Evolutionary conservation across 345 rosid genomes (phyloP).

Genomic region (Salix suchowensis): DNA sequence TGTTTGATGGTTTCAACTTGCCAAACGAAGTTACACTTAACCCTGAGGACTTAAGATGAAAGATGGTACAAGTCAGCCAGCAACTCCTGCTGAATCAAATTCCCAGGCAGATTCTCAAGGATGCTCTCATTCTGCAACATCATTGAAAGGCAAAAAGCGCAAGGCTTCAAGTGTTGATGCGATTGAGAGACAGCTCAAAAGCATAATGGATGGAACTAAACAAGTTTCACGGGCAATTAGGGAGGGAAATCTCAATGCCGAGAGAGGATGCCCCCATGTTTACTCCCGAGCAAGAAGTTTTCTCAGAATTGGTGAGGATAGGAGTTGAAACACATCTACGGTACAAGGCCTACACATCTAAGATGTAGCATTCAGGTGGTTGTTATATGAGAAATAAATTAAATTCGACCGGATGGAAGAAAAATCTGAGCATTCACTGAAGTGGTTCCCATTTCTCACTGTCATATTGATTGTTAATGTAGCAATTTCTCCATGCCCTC

Average conservation of each 20-base stretch:
- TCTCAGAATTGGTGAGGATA: constrained; percentile 20
- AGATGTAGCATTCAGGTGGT: constrained; percentile 8
- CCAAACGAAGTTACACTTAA: constrained; percentile 6
- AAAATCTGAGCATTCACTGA: not conserved
- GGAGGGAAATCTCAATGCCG: constrained; percentile 17
- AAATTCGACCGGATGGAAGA: not conserved
- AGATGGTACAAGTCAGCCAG: constrained; percentile 17
- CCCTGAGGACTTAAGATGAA: constrained; percentile 16
- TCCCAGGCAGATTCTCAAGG: constrained; percentile 13
- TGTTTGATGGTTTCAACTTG: constrained; percentile 6
- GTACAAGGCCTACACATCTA: constrained; percentile 1
- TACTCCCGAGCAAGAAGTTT: constrained; percentile 23
- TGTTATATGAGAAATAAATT: not conserved
- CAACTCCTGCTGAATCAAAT: constrained; percentile 15
- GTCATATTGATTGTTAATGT: too few relatives aligned
- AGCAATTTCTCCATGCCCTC: too few relatives aligned
- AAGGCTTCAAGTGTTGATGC: constrained; percentile 1
- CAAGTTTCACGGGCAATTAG: constrained; percentile 25
- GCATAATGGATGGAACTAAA: constrained; percentile 18
- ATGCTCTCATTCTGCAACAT: constrained; percentile 15
- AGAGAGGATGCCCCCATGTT: constrained; percentile 17
- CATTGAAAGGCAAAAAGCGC: constrained; percentile 14
- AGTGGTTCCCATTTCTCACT: too few relatives aligned
- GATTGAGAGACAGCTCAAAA: constrained; percentile 15
- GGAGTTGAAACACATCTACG: constrained; percentile 1